Evolutionary conservation across 2,329 filamentous ascomycete species (phyloP).

Genomic region (Nigrospora osmanthi): DNA sequence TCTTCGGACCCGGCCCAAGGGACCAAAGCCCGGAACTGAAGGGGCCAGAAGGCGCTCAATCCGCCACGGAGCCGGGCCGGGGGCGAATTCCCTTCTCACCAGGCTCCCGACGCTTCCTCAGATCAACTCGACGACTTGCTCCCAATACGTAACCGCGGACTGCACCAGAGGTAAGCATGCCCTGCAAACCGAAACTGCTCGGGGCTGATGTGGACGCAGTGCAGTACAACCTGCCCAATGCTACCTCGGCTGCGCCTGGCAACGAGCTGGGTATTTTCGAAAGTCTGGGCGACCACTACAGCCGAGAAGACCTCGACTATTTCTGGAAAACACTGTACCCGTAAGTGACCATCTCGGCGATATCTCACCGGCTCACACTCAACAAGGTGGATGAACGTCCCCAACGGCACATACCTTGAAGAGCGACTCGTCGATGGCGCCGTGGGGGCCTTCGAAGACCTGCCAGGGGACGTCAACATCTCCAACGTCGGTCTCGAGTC

Average conservation of each 20-base stretch:
- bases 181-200: no score
- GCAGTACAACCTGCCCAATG: slow-evolving; percentile 14
- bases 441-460: slow-evolving; percentile 13
- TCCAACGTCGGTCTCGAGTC: slow-evolving; percentile 14
- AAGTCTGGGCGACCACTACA: slow-evolving; percentile 27
- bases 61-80: no score
- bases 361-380: slow-evolving; percentile 8
- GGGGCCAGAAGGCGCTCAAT: no score
- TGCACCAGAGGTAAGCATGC: slow-evolving; percentile 15
- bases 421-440: slow-evolving; percentile 26
- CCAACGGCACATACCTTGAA: slow-evolving; percentile 24
- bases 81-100: slow-evolving; percentile 2
- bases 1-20: slow-evolving; percentile 5
- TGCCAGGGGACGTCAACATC: slow-evolving; percentile 8
- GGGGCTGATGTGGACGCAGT: background rate
- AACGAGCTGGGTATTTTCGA: slow-evolving; percentile 22
- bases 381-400: slow-evolving; percentile 8
- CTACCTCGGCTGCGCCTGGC: slow-evolving; percentile 8
- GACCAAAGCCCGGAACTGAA: background rate
- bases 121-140: slow-evolving; percentile 14
- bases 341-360: slow-evolving; percentile 9
- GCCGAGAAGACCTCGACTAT: slow-evolving; percentile 22
- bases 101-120: slow-evolving; percentile 8
- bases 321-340: slow-evolving; percentile 19
- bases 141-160: slow-evolving; percentile 12